phyloP scores from a whole-genome alignment of 805 yeast genomes.

The Metschnikowia rubicola region DNA sequence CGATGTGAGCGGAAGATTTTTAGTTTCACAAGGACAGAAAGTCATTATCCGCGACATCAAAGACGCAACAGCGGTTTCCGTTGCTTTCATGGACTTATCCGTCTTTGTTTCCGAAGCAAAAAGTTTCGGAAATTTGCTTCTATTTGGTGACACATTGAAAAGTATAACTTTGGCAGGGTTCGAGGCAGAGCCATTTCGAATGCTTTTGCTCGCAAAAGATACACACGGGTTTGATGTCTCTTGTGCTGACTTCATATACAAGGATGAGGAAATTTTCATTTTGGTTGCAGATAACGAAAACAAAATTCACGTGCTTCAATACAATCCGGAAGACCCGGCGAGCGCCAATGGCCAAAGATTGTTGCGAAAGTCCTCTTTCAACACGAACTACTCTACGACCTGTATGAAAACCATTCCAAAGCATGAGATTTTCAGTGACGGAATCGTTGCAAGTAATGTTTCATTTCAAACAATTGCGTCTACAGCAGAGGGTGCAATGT shows the following conservation, averaged over 20 bases:
- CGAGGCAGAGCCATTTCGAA: constrained; percentile 91
- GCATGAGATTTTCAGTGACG: constrained; percentile 30
- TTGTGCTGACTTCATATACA: constrained; percentile 71
- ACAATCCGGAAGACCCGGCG: constrained; percentile 87
- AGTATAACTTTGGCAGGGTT: constrained; percentile 81
- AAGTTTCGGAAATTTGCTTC: constrained; percentile 75
- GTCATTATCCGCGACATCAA: constrained; percentile 75
- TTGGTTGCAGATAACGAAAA: constrained; percentile 66
- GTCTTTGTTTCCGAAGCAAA: constrained; percentile 77
- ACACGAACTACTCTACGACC: constrained; percentile 59
- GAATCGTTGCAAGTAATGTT: constrained; percentile 25
- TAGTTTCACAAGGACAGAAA: constrained; percentile 85
- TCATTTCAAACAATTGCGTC: constrained; percentile 67
- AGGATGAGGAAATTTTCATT: constrained; percentile 65
- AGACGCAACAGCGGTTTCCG: constrained; percentile 87
- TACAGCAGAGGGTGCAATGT: constrained; percentile 75
- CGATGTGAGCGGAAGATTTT: constrained; percentile 78
- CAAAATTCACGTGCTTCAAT: constrained; percentile 69
- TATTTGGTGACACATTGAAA: constrained; percentile 77
- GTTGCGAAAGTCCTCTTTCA: constrained; percentile 66
- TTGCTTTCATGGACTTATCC: constrained; percentile 87
- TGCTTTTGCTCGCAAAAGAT: constrained; percentile 77
- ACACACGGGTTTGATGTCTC: constrained; percentile 57
- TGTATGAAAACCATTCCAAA: constrained; percentile 48
- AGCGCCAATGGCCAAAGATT: constrained; percentile 78